Evolutionary conservation across 2,329 filamentous ascomycete species (phyloP), one percentile per base, ranked within the genome.

Genomic region (Cordyceps cateniannulata): DNA sequence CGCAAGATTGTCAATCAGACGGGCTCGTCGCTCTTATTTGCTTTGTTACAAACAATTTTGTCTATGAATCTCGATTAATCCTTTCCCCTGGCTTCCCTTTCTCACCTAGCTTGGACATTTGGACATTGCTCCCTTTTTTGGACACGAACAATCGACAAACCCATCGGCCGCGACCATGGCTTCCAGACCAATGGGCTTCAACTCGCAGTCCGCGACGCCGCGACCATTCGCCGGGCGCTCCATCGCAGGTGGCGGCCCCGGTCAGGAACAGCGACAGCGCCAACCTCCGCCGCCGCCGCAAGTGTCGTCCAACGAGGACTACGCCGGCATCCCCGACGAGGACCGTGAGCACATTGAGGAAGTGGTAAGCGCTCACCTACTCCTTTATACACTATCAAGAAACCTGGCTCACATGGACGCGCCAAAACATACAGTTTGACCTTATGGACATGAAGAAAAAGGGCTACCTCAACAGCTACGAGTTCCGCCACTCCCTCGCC

Each of bases 381-480:
- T 50, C 9, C 18, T 8, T 50, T 5, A 7, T 7, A 29, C 14
- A 50, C 14, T 48, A 29, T 50, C 16, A 5, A 42, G 2, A 42
- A 42, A 6, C 14, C 18, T 16, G 14, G 18, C 38, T 42, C 38
- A 42, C 38, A 40, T 45, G 29, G 16, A 49, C 45, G 20, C 18
- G n/a, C 48, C 32, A 35, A 16, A 14, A n/a, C 1, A 22, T 9
- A 5, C 66, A 96, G 89, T 98, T 98, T 76, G 87, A 88, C 64
- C 86, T 98, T 66, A 98, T 99, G 81, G 95, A 98, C 74, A 89
- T 96, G 70, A 93, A 98, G 81, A 93, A 96, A 73, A 93, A 98
- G 77, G 85, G 87, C 51, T 87, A 90, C 75, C 91, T 99, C 71
- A 93, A 98, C 79, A 98, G 96, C 80, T 95, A 98, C 78, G 95